Percentiles rank a stretch among this genome's conserved stretches.
These are phyloP conservation scores for Curvularia lunata DNA, from an alignment of 2,329 filamentous ascomycete genomes.

Conservation along the genomic window DNA sequence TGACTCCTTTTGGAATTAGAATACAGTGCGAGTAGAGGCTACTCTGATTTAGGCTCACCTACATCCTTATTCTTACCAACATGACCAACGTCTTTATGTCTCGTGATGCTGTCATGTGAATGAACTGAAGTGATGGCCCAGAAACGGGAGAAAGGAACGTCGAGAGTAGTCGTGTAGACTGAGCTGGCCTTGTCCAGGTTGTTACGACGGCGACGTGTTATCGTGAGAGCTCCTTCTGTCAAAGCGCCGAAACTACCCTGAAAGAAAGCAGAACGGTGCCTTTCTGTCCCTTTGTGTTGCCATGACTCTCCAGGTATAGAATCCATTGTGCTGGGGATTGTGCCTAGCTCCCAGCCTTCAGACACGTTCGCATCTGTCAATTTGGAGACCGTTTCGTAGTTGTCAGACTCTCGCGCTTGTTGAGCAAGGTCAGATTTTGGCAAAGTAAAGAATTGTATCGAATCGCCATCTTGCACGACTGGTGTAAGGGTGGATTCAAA, in stretches of 20 bases:
- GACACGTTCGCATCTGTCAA: not conserved
- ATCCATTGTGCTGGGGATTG: slow-evolving; percentile 55
- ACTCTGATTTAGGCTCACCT: slow-evolving; percentile 19
- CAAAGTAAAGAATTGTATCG: slow-evolving; percentile 55
- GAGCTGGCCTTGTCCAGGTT: slow-evolving; percentile 5
- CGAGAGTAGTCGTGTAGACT: slow-evolving; percentile 53
- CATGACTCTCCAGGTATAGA: slow-evolving; percentile 34
- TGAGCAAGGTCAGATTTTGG: slow-evolving; percentile 14
- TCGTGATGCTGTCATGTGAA: not conserved
- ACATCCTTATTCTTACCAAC: slow-evolving; percentile 8
- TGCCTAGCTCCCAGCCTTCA: slow-evolving; percentile 49
- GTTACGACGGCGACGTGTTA: slow-evolving; percentile 22
- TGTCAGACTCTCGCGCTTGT: slow-evolving; percentile 1
- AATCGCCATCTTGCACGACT: slow-evolving; percentile 68
- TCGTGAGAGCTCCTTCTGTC: slow-evolving; percentile 60
- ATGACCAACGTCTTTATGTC: not conserved
- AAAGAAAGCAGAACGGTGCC: slow-evolving; percentile 28
- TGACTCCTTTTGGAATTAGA: slow-evolving; percentile 19
- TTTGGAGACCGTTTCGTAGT: slow-evolving; percentile 1
- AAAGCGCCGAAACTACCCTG: slow-evolving; percentile 65
- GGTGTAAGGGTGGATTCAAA: slow-evolving; percentile 56
- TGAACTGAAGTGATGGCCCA: slow-evolving; percentile 13
- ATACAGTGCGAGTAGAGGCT: slow-evolving; percentile 1
- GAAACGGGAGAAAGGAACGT: slow-evolving; percentile 56
- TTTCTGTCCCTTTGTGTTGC: slow-evolving; percentile 19